These are phyloP conservation scores for Pilatotrama ljubarskyi DNA, from an alignment of 768 basidiomycete genomes.

Conservation along the genomic window DNA sequence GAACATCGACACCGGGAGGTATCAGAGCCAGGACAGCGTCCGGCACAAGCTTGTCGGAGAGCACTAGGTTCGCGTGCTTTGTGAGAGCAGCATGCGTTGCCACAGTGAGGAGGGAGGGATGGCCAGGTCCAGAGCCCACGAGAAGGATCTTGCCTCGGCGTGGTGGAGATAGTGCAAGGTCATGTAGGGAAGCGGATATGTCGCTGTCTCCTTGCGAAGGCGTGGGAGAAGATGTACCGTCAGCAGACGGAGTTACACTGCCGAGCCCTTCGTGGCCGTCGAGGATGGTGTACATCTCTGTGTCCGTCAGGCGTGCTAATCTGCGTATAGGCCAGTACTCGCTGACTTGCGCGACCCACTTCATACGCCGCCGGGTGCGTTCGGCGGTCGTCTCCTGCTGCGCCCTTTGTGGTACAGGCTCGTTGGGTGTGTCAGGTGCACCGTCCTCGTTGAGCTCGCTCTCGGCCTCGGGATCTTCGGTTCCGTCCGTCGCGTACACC, in stretches of 20 bases:
- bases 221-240: constrained; percentile 22
- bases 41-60: constrained; percentile 97
- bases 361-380: constrained; percentile 64
- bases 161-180: constrained; percentile 26
- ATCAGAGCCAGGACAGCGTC: constrained; percentile 83
- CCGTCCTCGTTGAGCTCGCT: constrained; percentile 57
- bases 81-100: constrained; percentile 84
- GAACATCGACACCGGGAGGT: constrained; percentile 67
- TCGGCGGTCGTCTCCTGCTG: constrained; percentile 41
- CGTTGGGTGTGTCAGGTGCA: constrained; percentile 59
- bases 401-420: constrained; percentile 61
- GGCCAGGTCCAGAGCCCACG: constrained; percentile 94
- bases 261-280: constrained; percentile 35
- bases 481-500: constrained; percentile 38
- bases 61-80: constrained; percentile 77
- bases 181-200: constrained; percentile 30
- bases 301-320: constrained; percentile 65
- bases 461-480: constrained; percentile 27
- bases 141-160: constrained; percentile 76
- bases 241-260: not conserved
- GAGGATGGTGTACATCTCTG: constrained; percentile 68
- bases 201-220: not conserved
- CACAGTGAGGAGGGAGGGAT: constrained; percentile 87
- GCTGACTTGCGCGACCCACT: constrained; percentile 94
- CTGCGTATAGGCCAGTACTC: constrained; percentile 91